A percentile compares a stretch with the other conserved stretches of the same genome.
These are phyloP conservation scores for Metarhizium rileyi DNA, from an alignment of 2,329 filamentous ascomycete species.

Conservation along the genomic window DNA sequence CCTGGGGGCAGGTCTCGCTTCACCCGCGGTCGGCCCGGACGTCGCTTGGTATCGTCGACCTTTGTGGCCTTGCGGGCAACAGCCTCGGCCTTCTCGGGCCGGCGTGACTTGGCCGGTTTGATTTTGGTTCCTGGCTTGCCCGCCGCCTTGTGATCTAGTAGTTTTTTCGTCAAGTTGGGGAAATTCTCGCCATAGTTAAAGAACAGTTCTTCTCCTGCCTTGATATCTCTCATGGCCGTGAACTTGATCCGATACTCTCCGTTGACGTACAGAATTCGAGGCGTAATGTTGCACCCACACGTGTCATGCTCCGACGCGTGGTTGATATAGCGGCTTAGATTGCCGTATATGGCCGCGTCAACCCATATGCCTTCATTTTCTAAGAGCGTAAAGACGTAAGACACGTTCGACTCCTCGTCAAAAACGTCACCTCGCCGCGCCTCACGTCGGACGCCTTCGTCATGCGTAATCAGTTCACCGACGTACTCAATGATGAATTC, in stretches of 20 bases:
- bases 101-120: slow-evolving; percentile 13
- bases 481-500: slow-evolving; percentile 77
- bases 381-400: slow-evolving; percentile 53
- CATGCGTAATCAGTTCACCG: slow-evolving; percentile 63
- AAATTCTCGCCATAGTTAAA: slow-evolving; percentile 72
- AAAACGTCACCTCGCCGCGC: slow-evolving; percentile 50
- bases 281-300: slow-evolving; percentile 49
- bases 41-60: slow-evolving; percentile 15
- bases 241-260: slow-evolving; percentile 70
- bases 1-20: slow-evolving; percentile 12
- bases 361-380: slow-evolving; percentile 56
- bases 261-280: slow-evolving; percentile 62
- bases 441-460: slow-evolving; percentile 60
- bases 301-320: slow-evolving; percentile 49
- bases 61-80: slow-evolving; percentile 16
- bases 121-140: slow-evolving; percentile 17
- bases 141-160: slow-evolving; percentile 28
- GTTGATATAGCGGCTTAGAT: slow-evolving; percentile 77
- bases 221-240: slow-evolving; percentile 55
- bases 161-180: slow-evolving; percentile 44
- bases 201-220: slow-evolving; percentile 65
- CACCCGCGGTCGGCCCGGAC: slow-evolving; percentile 8
- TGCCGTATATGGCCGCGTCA: slow-evolving; percentile 68
- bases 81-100: slow-evolving; percentile 8
- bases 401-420: slow-evolving; percentile 49